Base-by-base conservation (phyloP, 495 filamentous ascomycete species). In the Penicillium waksmanii region DNA sequence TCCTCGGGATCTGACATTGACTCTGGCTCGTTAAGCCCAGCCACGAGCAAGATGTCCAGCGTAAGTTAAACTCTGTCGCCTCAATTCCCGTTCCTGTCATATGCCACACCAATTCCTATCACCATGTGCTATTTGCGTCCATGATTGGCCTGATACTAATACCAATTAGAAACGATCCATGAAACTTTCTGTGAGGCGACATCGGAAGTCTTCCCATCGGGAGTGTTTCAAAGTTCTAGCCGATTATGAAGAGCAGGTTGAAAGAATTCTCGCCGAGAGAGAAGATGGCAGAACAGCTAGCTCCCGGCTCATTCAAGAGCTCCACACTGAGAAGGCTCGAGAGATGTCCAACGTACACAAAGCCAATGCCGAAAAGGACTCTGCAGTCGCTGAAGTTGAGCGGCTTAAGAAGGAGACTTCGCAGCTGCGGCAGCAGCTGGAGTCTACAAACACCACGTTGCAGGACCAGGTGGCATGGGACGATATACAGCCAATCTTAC, bases 381-480 rank as follows among this genome's bases (percentile, higher is more conserved):
- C 6, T 10, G 21, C 52, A 27, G 48, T 57, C 23, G 61, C 49
- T 25, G 53, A 64, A 21, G 52, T 35, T 3, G 25, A 56, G 21
- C 38, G 27, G 47, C 40, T 64, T 34, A 11, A 13, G n/a, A 56
- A 43, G 5, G 53, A 60, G 34, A 15, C 48, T 52, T 51, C 17
- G 11, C 21, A 60, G 38, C 55, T 60, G 19, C 49, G 60, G 50
- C 53, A 60, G 57, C 48, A 64, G 53, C 31, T 60, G 18, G 57
- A 64, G 34, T 63, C 51, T 44, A 44, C 38, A 25, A 62, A 58
- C 43, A 35, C 60, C 34, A 49, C 51, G 8, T 48, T 51, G 35
- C n/a, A n/a, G n/a, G n/a, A n/a, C n/a, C n/a, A n/a, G n/a, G n/a
- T n/a, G n/a, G n/a, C n/a, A n/a, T n/a, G n/a, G n/a, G n/a, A n/a